Evolutionary conservation across 225 moss, liverwort and hornwort species (phyloP).

Genomic region (Ulota crispa): DNA sequence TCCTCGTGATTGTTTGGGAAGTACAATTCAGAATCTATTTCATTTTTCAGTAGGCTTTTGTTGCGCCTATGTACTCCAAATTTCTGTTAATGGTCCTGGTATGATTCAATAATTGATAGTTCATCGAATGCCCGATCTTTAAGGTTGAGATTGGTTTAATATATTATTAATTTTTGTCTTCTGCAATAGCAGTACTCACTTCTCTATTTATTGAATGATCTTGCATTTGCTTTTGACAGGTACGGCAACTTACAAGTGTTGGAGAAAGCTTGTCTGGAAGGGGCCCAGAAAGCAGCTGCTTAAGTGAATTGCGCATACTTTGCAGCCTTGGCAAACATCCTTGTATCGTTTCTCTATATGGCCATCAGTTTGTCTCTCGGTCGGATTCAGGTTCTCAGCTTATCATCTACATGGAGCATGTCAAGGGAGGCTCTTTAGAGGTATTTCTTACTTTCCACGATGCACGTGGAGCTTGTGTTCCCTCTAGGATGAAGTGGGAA

Average conservation of each 20-base stretch:
- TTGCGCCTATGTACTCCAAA: neutral
- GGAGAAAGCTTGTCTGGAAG: conserved; percentile 60
- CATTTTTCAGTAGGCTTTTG: neutral
- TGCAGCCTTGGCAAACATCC: conserved; percentile 89
- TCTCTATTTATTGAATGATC: neutral
- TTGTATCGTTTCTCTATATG: conserved; percentile 78
- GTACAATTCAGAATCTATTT: conserved; percentile 1
- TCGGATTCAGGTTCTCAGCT: conserved; percentile 57
- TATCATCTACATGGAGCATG: conserved; percentile 83
- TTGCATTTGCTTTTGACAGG: conserved; percentile 38
- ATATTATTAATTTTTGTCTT: neutral
- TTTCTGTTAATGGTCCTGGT: neutral
- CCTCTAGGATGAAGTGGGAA: conserved; percentile 2
- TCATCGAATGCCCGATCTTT: neutral
- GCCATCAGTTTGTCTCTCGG: conserved; percentile 75
- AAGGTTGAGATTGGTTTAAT: conserved; percentile 17
- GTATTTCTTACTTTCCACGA: conserved; percentile 37
- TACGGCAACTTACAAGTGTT: conserved; percentile 65
- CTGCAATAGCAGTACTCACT: conserved; percentile 2
- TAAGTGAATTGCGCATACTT: conserved; percentile 93
- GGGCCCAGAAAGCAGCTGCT: conserved; percentile 76
- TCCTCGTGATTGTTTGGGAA: neutral
- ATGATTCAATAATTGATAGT: neutral
- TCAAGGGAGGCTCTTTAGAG: conserved; percentile 86
- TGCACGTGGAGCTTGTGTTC: neutral